A percentile compares a stretch with the other conserved stretches of the same genome.
phyloP scores from a whole-genome alignment of 1,139 yeast genomes.

The Candida neerlandica region DNA sequence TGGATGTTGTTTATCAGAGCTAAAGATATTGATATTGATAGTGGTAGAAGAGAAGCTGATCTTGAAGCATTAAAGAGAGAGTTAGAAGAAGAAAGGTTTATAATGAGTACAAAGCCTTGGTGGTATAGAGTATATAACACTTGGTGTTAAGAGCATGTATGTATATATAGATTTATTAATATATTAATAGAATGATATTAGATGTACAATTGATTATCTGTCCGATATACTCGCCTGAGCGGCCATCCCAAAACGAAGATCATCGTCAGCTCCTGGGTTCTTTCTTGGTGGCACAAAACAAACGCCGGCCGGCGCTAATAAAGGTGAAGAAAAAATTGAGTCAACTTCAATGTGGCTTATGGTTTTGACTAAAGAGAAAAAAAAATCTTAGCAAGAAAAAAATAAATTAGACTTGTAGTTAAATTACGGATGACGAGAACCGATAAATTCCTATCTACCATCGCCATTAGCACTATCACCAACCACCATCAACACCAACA shows the following conservation, averaged over 20 bases:
- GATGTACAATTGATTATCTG: too few relatives aligned
- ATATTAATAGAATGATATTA: too few relatives aligned
- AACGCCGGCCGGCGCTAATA: too few relatives aligned
- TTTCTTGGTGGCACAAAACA: too few relatives aligned
- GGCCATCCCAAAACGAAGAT: too few relatives aligned
- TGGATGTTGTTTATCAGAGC: constrained; percentile 39
- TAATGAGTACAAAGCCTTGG: constrained; percentile 36
- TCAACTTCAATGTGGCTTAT: too few relatives aligned
- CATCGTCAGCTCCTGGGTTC: too few relatives aligned
- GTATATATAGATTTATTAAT: neutral
- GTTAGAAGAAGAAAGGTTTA: constrained; percentile 40
- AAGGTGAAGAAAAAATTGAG: too few relatives aligned
- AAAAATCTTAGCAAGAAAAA: neutral
- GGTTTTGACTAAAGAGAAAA: too few relatives aligned
- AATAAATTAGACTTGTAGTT: neutral
- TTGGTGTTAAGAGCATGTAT: constrained; percentile 18
- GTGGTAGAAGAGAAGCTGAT: constrained; percentile 47
- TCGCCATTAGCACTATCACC: neutral
- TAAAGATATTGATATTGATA: constrained; percentile 41
- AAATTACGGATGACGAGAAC: neutral
- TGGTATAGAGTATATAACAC: constrained; percentile 33
- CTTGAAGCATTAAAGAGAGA: constrained; percentile 45
- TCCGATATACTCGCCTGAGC: too few relatives aligned
- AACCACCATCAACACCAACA: too few relatives aligned
- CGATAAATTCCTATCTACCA: neutral